Base-by-base conservation (phyloP, 176 grass and related monocot genomes). In the Cocos nucifera region DNA sequence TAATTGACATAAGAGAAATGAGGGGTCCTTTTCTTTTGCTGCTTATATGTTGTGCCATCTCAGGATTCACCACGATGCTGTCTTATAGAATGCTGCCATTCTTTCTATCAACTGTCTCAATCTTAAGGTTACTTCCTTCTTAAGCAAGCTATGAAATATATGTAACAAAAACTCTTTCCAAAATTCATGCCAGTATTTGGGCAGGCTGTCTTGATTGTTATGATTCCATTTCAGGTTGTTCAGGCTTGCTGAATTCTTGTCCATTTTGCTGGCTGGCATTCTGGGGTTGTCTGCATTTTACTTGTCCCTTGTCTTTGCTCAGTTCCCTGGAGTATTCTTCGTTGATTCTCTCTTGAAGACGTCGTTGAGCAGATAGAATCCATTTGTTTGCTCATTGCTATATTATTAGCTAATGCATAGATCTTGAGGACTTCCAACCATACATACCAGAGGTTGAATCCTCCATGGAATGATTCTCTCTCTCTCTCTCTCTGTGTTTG, bases 201-300 rank as follows among this genome's bases (percentile, higher is more conserved):
- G 35, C 35, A 3, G 35, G 35, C 35, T 44, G 35, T 44, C 35
- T 44, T 44, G 9, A 35, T 35, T 35, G 32, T 14, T 44, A 12
- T 3, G 9, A 12, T 44, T 44, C 15, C 25, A 29, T 61, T 29
- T 61, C 58, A 61, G 58, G 58, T n/a, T 61, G 24, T 32, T 23
- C 58, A 35, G 58, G 27, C 58, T 35, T 19, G 15, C 25, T 0
- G 58, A 61, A 28, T 3, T 30, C 5, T 2, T 18, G 12, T 61
- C 58, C 4, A 61, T 61, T n/a, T 35, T 26, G 25, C 25, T 61
- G 15, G 58, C 58, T 1, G 58, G 58, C 17, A 15, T 61, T 35
- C 1, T 61, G 25, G 58, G 58, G 29, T 32, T 35, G 27, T 61
- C 58, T 18, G 26, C 58, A 30, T 61, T 61, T 29, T 61, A 35